Percentiles rank a stretch among this genome's conserved stretches.
phyloP scores from a whole-genome alignment of 2,329 filamentous ascomycete species.

The Sporothrix mexicana region DNA sequence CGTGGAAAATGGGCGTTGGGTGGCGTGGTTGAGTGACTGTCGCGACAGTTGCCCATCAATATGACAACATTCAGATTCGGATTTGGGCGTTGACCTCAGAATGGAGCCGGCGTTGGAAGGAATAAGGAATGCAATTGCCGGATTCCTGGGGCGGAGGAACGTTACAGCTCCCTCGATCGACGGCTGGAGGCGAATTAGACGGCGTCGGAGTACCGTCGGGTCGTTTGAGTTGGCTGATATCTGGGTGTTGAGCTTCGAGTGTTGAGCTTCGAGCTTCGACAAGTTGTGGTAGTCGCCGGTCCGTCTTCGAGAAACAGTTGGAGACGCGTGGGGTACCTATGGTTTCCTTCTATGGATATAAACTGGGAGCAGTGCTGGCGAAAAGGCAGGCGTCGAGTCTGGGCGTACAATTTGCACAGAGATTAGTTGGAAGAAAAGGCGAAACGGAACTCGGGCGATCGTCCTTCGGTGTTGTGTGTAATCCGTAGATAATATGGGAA shows the following conservation, averaged over 20 bases:
- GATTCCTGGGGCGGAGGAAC: not conserved
- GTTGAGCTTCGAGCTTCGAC: not conserved
- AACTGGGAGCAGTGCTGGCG: slow-evolving; percentile 12
- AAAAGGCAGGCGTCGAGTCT: not conserved
- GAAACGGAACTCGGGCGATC: not conserved
- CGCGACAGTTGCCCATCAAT: too few species aligned
- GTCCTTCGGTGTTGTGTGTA: not conserved
- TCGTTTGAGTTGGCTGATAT: not conserved
- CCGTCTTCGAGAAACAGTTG: not conserved
- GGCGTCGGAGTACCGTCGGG: not conserved
- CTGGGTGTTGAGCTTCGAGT: not conserved
- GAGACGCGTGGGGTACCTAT: slow-evolving; percentile 21
- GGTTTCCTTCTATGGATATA: slow-evolving; percentile 22
- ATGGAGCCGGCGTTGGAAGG: not conserved
- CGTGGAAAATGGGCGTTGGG: not conserved
- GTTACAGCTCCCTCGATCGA: not conserved
- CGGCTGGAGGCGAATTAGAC: not conserved
- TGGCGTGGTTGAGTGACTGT: not conserved
- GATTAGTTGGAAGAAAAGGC: not conserved
- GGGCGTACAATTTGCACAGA: not conserved
- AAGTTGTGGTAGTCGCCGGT: too few species aligned
- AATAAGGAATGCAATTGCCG: not conserved
- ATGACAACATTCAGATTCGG: not conserved
- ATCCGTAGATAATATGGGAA: slow-evolving; percentile 25
- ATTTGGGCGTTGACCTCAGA: not conserved